Base-by-base conservation (phyloP, 2,329 filamentous ascomycete genomes). In the Fusarium cicatricum region DNA sequence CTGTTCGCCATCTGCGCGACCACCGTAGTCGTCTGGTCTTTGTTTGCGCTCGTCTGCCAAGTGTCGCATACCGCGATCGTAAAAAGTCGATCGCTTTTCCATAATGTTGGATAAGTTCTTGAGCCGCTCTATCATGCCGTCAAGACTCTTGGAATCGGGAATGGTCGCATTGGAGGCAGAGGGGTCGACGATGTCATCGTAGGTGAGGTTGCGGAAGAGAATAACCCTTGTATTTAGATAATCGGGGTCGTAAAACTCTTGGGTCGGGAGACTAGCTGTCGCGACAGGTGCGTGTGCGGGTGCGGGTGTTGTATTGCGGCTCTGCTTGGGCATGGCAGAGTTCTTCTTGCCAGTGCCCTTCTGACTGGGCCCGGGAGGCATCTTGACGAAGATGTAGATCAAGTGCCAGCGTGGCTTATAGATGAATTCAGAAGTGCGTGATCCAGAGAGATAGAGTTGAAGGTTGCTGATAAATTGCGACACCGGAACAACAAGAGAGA, bases 251-350 rank as follows among this genome's bases (percentile, higher is more conserved):
- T 83, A 78, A 49, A 78, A 76, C 51, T 85, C 79, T 66, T 83
- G 78, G 5, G 82, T 79, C 2, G 84, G 84, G 33, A 86, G 80
- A 73, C 66, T 81, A 69, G 78, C 82, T 70, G 72, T 81, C 65
- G 68, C 64, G 19, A 70, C 65, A 11, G 75, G 72, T 36, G 71
- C 72, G 32, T 90, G 91, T 14, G 90, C 65, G 10, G 75, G 73
- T 36, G 71, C 72, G 31, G 90, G 91, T 14, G 90, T 94, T 31
- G 89, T 91, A 74, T 92, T 93, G 70, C 90, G 88, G 71, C 89
- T 92, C 66, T 88, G 89, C 65, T 87, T 86, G 64, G 85, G 85
- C 58, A 86, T 82, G 65, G 83, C 81, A 57, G 80, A 78, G 60
- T 75, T 75, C 76, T 91, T 91, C 78, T 88, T 89, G 71, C 85